Conservation (phyloP, 495 filamentous ascomycete species). For the Penicillium flavigenum region DNA sequence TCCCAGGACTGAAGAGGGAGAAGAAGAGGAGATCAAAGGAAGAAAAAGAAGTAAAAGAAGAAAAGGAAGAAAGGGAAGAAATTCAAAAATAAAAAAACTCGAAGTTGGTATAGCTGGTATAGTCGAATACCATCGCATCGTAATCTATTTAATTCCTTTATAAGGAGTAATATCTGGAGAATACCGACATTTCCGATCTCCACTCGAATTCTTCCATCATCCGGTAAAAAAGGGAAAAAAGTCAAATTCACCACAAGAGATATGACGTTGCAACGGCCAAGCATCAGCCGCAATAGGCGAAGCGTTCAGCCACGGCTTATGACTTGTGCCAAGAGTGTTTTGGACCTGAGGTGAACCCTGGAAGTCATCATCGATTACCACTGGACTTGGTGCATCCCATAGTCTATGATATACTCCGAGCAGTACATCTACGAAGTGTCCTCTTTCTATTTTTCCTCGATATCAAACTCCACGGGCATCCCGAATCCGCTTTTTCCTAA, state of each 20-base stretch:
- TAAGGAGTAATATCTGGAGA: neutral
- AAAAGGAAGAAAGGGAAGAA: slow-evolving; percentile 14
- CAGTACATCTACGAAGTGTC: neutral
- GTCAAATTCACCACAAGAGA: no score
- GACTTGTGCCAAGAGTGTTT: neutral
- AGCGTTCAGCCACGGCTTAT: slow-evolving; percentile 9
- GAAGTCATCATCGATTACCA: neutral
- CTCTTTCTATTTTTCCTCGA: neutral
- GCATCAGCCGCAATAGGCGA: slow-evolving; percentile 7
- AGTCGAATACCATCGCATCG: slow-evolving; percentile 9
- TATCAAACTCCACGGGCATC: neutral
- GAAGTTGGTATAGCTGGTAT: slow-evolving; percentile 12
- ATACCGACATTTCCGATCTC: slow-evolving; percentile 3
- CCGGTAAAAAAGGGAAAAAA: no score
- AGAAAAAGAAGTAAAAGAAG: slow-evolving; percentile 8
- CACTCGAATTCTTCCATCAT: slow-evolving; percentile 1
- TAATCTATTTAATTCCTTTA: neutral
- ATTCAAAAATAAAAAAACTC: neutral
- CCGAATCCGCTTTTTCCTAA: neutral
- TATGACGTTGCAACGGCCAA: slow-evolving; percentile 8
- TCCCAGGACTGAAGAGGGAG: neutral
- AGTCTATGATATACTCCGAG: neutral
- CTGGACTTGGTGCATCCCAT: neutral
- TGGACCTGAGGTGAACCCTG: no score
- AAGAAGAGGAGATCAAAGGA: slow-evolving; percentile 2